Percentiles rank a stretch among this genome's conserved stretches.
Conservation (phyloP, 2,329 filamentous ascomycete genomes). For the Aureobasidium pullulans region DNA sequence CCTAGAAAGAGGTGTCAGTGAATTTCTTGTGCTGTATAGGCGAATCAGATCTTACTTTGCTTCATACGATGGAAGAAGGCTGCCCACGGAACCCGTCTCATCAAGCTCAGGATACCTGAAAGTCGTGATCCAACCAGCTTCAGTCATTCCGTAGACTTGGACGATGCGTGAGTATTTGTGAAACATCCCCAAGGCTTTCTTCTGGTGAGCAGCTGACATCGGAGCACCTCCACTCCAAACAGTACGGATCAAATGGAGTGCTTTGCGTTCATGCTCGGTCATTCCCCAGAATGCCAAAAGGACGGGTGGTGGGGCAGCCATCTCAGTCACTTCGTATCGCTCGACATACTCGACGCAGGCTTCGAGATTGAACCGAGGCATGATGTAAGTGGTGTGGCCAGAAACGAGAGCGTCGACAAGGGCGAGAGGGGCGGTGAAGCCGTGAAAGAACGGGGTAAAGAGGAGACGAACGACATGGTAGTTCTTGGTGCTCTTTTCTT, state of each 20-base stretch:
- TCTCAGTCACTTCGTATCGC: slow-evolving; percentile 41
- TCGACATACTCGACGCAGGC: slow-evolving; percentile 35
- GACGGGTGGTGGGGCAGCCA: slow-evolving; percentile 42
- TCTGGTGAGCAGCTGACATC: slow-evolving; percentile 35
- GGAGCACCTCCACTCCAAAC: slow-evolving; percentile 43
- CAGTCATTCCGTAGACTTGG: slow-evolving; percentile 51
- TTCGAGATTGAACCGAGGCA: slow-evolving; percentile 38
- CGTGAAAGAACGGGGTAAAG: slow-evolving; percentile 48
- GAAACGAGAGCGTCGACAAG: slow-evolving; percentile 40
- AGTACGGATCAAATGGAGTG: slow-evolving; percentile 36
- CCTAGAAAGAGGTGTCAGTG: slow-evolving; percentile 15
- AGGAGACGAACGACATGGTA: slow-evolving; percentile 39
- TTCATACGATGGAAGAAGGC: slow-evolving; percentile 33
- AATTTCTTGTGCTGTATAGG: background rate
- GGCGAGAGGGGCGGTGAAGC: slow-evolving; percentile 41
- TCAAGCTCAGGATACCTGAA: slow-evolving; percentile 36
- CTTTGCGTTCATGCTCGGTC: slow-evolving; percentile 28
- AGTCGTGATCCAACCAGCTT: slow-evolving; percentile 37
- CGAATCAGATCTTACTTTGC: slow-evolving; percentile 18
- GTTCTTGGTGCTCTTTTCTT: slow-evolving; percentile 22
- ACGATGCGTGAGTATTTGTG: slow-evolving; percentile 34
- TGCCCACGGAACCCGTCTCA: slow-evolving; percentile 41
- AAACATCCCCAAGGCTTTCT: slow-evolving; percentile 36
- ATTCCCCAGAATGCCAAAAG: slow-evolving; percentile 26
- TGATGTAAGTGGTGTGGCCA: slow-evolving; percentile 41